A percentile compares a stretch with the other conserved stretches of the same genome.
Evolutionary conservation across 352 stramenopile species (phyloP).

Genomic region (Phytophthora tubulina): DNA sequence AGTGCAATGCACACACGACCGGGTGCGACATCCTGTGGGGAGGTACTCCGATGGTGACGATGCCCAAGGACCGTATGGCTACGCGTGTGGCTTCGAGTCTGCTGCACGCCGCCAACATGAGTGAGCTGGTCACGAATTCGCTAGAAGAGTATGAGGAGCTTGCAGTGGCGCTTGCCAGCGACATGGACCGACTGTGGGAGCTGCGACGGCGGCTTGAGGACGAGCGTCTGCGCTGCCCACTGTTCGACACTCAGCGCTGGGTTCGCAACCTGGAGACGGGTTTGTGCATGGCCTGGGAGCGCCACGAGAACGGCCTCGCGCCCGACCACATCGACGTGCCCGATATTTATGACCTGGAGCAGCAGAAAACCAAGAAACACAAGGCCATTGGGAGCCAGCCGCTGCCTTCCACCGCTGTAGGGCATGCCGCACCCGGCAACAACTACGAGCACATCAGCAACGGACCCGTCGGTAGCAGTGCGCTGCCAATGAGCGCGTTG

Average conservation of each 20-base stretch:
- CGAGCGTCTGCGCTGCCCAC: conserved; percentile 64
- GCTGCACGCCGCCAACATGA: conserved; percentile 80
- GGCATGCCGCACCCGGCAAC: not conserved
- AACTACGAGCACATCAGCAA: conserved; percentile 18
- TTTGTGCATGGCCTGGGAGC: conserved; percentile 75
- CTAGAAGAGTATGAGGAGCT: conserved; percentile 93
- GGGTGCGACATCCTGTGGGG: conserved; percentile 94
- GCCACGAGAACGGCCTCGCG: conserved; percentile 68
- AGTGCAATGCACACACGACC: conserved; percentile 94
- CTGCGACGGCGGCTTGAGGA: conserved; percentile 79
- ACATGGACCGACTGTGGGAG: conserved; percentile 87
- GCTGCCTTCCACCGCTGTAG: not conserved
- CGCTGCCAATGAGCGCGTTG: conserved; percentile 48
- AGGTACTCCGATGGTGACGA: conserved; percentile 92
- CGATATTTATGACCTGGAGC: conserved; percentile 71
- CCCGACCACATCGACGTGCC: conserved; percentile 86
- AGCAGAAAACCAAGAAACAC: conserved; percentile 28
- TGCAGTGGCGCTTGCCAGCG: conserved; percentile 88
- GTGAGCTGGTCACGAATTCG: conserved; percentile 78
- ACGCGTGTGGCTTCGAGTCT: conserved; percentile 91
- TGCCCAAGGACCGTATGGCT: conserved; percentile 92
- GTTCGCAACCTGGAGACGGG: conserved; percentile 88
- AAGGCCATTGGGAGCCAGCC: conserved; percentile 25
- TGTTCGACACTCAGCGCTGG: conserved; percentile 89
- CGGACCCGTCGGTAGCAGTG: conserved; percentile 34